Evolutionary conservation across 1,284 basidiomycete species (phyloP).

Genomic region (Cryptococcus jaspeensis): DNA sequence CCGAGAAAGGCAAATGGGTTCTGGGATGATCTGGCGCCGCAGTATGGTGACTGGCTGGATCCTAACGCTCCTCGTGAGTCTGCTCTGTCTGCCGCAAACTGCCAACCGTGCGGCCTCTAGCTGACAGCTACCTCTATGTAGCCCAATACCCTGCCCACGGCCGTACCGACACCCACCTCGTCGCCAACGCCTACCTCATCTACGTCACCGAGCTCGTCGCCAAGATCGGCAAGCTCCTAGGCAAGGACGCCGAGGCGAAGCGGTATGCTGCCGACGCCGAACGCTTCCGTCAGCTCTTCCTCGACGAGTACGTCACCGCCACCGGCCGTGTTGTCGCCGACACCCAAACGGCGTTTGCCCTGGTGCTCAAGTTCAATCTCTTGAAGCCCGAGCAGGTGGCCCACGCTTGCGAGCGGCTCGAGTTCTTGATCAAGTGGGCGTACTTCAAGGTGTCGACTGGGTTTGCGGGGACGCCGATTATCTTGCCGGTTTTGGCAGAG

Average conservation of each 20-base stretch:
- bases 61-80: constrained; percentile 30
- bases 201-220: constrained; percentile 23
- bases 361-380: constrained; percentile 32
- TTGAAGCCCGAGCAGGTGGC: constrained; percentile 14
- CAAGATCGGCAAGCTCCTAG: constrained; percentile 28
- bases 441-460: constrained; percentile 40
- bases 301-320: constrained; percentile 28
- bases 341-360: constrained; percentile 35
- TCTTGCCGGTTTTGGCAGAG: constrained; percentile 31
- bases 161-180: constrained; percentile 31
- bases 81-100: not conserved
- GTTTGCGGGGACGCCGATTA: constrained; percentile 43
- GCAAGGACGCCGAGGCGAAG: constrained; percentile 13
- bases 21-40: constrained; percentile 17
- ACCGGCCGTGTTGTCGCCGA: constrained; percentile 33
- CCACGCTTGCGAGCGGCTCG: constrained; percentile 21
- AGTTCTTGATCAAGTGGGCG: constrained; percentile 20
- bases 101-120: too few relatives aligned
- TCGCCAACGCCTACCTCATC: constrained; percentile 39
- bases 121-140: not conserved
- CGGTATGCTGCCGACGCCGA: constrained; percentile 18
- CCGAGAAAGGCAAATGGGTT: constrained; percentile 22
- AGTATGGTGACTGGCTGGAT: constrained; percentile 43
- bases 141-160: constrained; percentile 20
- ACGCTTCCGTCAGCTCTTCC: constrained; percentile 20